Evolutionary conservation across 2,329 filamentous ascomycete species (phyloP), one percentile per base, ranked within the genome.

Genomic region (Sarocladium kiliense): DNA sequence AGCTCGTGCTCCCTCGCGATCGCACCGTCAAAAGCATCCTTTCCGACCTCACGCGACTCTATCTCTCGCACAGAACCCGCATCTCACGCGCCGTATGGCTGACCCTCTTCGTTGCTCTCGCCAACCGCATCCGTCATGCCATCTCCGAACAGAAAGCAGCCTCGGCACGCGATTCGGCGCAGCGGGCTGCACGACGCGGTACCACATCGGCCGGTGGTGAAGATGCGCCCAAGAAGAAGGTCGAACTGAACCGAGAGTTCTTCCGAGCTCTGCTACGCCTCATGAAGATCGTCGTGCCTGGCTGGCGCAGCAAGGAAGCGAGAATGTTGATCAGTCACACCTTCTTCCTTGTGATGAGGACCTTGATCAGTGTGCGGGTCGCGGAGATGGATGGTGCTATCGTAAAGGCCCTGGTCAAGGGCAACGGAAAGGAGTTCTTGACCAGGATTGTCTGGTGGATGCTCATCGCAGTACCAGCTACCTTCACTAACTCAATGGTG

Each of bases 401-500:
- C 58, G 94, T 99, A 57, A 96, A 94, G 73, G 92, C 85, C 60
- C 75, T 99, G 55, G 92, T 99, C 45, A 87, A 91, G 70, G 94
- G 94, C 2, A 94, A 87, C 62, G 94, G 93, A 16, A 89, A 85
- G 70, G 91, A 96, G 61, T 99, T 99, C 62, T 67, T 97, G 63
- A 85, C 86, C 62, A 86, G 91, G 0, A 85, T 99, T 63, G 82
- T 95, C 5, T 97, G 93, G 91, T 99, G 94, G 94, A 99, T 99
- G 94, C 70, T 93, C 55, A 94, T 99, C 61, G 93, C 94, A 25
- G 81, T 99, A 16, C 94, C 94, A 10, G 94, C 94, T 1, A 97
- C 94, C 0, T 97, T 97, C 69, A 99, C 94, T 39, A 99, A 99
- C 71, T 97, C 92, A 1, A 99, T 99, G 94, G 89, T 94, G 71